Evolutionary conservation across 106 monocot genomes (phyloP), one percentile per base, ranked within the genome.

Genomic region (Dendrobium nobile): DNA sequence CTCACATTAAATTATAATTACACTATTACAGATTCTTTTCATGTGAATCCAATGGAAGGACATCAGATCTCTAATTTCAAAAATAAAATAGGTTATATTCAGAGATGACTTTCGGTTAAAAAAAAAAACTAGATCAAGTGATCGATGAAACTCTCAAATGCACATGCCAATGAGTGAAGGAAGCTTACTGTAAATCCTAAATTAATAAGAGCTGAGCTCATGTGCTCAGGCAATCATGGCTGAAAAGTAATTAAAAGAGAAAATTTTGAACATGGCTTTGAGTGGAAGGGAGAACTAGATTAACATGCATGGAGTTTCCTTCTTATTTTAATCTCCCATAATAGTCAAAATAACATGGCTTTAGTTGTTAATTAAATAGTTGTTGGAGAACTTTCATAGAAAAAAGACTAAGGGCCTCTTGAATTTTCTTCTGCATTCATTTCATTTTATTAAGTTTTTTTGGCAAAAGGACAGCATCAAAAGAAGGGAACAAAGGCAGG

Each of bases 261-360:
- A 83, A 61, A 79, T 81, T 76, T 79, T 84, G 67, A 58, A 89
- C 89, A 84, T 93, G 86, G 37, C 87, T 88, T 89, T 86, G 86
- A 88, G 88, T 85, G 88, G 83, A 89, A 89, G 91, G 84, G 86
- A 86, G 78, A 86, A 80, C 27, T 79, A 89, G 76, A 84, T 83
- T 78, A 84, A 87, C 80, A 86, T 51, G 51, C 51, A 51, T 89
- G 87, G 24, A 54, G 27, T 61, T 79, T 41, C 37, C 22, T 77
- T 70, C 41, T 28, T 79, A 77, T 47, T 89, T 84, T 83, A 77
- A 79, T 81, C 48, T 54, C 31, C 28, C 48, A 24, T 27, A 43
- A 64, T 82, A 55, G 79, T 33, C 72, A 51, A 51, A 51, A 72
- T 72, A 22, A 11, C 37, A 72, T 54, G 48, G 15, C 31, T 80